Percentiles rank a stretch among this genome's conserved stretches.
Conservation (phyloP, 495 filamentous ascomycete species). For the Talaromyces thailandensis region DNA sequence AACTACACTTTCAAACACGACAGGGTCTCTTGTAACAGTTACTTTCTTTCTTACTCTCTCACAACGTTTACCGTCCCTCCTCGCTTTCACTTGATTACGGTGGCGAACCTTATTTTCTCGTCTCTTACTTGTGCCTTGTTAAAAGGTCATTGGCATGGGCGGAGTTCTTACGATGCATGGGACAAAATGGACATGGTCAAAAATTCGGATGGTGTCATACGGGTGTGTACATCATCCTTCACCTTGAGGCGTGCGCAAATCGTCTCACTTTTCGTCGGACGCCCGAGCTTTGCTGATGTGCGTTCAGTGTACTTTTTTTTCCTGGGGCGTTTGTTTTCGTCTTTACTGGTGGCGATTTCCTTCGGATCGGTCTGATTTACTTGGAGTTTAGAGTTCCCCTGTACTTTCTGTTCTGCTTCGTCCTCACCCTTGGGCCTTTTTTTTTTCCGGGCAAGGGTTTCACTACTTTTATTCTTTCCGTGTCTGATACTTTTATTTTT, state of each 20-base stretch:
- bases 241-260: slow-evolving; percentile 22
- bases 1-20: background rate
- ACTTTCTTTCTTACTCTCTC: background rate
- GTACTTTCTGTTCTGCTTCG: slow-evolving; percentile 4
- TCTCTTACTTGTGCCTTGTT: slow-evolving; percentile 10
- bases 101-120: slow-evolving; percentile 16
- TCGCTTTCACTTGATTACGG: slow-evolving; percentile 8
- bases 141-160: slow-evolving; percentile 27
- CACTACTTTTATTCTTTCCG: slow-evolving; percentile 2
- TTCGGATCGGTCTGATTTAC: slow-evolving; percentile 4
- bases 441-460: background rate
- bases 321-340: background rate
- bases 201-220: slow-evolving; percentile 21
- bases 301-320: slow-evolving; percentile 7
- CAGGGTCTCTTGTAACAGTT: background rate
- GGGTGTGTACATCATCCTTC: slow-evolving; percentile 19
- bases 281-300: slow-evolving; percentile 7
- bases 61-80: slow-evolving; percentile 3
- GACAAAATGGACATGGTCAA: slow-evolving; percentile 28
- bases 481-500: slow-evolving; percentile 6
- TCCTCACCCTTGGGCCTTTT: slow-evolving; percentile 7
- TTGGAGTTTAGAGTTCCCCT: background rate
- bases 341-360: slow-evolving; percentile 6
- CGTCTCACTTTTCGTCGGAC: background rate
- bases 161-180: slow-evolving; percentile 37